These are phyloP conservation scores for Hypomyces perniciosus DNA, from an alignment of 2,329 filamentous ascomycete species.

Conservation along the genomic window DNA sequence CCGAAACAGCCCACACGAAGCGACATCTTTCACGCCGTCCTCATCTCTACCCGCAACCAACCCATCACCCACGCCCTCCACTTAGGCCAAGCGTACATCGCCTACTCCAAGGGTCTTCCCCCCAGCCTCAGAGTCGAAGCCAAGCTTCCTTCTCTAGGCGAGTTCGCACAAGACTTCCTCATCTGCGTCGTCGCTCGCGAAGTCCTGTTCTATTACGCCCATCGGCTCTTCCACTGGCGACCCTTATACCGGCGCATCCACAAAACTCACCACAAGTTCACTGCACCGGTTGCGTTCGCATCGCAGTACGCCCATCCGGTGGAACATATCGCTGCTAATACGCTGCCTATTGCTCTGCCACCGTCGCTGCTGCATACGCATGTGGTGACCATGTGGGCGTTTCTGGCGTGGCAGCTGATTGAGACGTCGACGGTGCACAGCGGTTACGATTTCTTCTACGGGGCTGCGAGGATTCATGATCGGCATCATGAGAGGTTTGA, in stretches of 20 bases:
- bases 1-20: conserved; percentile 40
- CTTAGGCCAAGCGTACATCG: conserved; percentile 16
- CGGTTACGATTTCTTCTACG: conserved; percentile 49
- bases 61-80: conserved; percentile 32
- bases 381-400: conserved; percentile 47
- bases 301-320: conserved; percentile 52
- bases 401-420: conserved; percentile 41
- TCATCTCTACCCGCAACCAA: conserved; percentile 43
- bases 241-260: conserved; percentile 45
- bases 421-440: conserved; percentile 51
- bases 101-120: conserved; percentile 14
- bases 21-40: conserved; percentile 39
- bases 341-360: conserved; percentile 45
- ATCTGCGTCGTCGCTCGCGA: conserved; percentile 41
- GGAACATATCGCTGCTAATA: conserved; percentile 51
- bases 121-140: conserved; percentile 34
- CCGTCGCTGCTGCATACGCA: conserved; percentile 41
- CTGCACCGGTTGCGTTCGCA: conserved; percentile 47
- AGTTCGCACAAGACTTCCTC: conserved; percentile 35
- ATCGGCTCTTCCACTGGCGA: conserved; percentile 46
- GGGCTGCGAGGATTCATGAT: conserved; percentile 46
- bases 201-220: conserved; percentile 49
- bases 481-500: conserved; percentile 52
- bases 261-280: conserved; percentile 52
- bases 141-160: conserved; percentile 29